Conservation (phyloP, 768 basidiomycete genomes). For the Tremella mesenterica region DNA sequence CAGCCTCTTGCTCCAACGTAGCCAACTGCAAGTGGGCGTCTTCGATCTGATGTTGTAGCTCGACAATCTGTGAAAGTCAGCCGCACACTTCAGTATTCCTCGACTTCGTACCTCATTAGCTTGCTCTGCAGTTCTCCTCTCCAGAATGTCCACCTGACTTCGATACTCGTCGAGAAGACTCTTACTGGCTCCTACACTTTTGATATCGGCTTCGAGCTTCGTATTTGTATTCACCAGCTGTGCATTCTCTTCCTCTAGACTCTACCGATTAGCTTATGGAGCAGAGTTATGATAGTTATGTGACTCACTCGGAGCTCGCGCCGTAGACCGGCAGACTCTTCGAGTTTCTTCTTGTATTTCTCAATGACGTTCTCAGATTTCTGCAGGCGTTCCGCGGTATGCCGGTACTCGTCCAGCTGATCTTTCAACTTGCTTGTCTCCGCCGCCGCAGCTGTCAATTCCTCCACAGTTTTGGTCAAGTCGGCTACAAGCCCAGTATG, state of each 20-base stretch:
- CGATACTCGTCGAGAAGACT: constrained; percentile 89
- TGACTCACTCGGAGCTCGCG: constrained; percentile 46
- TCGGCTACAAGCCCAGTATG: constrained; percentile 62
- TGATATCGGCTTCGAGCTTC: constrained; percentile 82
- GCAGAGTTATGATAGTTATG: neutral
- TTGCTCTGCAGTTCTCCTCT: constrained; percentile 52
- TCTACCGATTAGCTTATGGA: constrained; percentile 49
- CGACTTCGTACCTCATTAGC: constrained; percentile 12
- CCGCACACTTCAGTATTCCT: neutral
- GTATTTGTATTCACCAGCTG: constrained; percentile 84
- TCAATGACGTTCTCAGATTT: constrained; percentile 97
- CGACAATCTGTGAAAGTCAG: constrained; percentile 54
- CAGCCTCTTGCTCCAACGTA: constrained; percentile 49
- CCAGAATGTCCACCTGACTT: constrained; percentile 70
- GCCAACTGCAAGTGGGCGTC: constrained; percentile 12
- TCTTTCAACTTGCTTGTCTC: constrained; percentile 76
- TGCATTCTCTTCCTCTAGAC: constrained; percentile 85
- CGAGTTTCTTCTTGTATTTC: constrained; percentile 97
- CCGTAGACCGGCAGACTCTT: constrained; percentile 69
- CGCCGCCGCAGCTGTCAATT: constrained; percentile 52
- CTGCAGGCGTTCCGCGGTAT: constrained; percentile 80
- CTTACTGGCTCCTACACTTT: constrained; percentile 74
- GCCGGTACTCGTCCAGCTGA: constrained; percentile 90
- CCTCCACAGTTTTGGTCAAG: constrained; percentile 56
- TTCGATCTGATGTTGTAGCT: constrained; percentile 62